Percentiles rank a stretch among this genome's conserved stretches.
phyloP scores from a whole-genome alignment of 139 green algal species.

The Chlamydomonas urium region DNA sequence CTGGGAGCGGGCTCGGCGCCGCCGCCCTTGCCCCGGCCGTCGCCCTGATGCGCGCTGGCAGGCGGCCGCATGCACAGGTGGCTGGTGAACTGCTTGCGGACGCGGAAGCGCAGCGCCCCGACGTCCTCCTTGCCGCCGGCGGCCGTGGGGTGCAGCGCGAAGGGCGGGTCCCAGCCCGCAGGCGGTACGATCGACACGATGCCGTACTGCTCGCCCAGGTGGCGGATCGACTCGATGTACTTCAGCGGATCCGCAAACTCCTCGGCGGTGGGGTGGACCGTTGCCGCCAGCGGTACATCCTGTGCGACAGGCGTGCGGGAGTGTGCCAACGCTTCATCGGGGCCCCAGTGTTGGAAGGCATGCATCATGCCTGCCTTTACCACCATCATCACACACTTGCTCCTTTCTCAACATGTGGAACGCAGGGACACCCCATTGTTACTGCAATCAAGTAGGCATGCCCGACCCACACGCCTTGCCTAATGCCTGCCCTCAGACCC shows the following conservation, averaged over 20 bases:
- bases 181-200: conserved; percentile 88
- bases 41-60: background rate
- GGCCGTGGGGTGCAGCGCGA: conserved; percentile 10
- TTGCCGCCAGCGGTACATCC: background rate
- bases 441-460: background rate
- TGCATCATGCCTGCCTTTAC: background rate
- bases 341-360: background rate
- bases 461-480: background rate
- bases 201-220: conserved; percentile 61
- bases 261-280: background rate
- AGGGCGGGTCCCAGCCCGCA: conserved; percentile 52
- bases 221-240: conserved; percentile 71
- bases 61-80: conserved; percentile 39
- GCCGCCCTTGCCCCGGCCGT: background rate
- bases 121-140: background rate
- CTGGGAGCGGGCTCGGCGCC: background rate
- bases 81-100: conserved; percentile 40
- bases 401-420: background rate
- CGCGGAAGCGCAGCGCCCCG: background rate
- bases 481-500: background rate
- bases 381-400: background rate
- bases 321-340: background rate
- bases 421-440: background rate
- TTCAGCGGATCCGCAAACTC: conserved; percentile 59
- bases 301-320: background rate